Conservation (phyloP, 371 early-diverging fungal species). For the Rhizopus sp. region DNA sequence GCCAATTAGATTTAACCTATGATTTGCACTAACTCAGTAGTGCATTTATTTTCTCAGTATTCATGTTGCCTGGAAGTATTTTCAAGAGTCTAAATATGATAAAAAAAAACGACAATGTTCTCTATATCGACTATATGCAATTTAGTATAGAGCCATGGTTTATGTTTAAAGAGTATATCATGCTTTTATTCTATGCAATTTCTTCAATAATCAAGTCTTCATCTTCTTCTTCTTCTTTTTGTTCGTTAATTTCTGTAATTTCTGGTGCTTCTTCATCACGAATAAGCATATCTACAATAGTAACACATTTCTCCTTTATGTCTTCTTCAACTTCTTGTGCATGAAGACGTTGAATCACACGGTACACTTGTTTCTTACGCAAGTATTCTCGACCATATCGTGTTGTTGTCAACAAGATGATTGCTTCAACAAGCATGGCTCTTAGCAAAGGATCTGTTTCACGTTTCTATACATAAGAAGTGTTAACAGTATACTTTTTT, state of each 20-base stretch:
- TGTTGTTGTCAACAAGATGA: conserved; percentile 80
- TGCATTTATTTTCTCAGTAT: no score
- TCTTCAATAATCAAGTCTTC: conserved; percentile 61
- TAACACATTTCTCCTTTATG: conserved; percentile 70
- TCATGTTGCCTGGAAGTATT: no score
- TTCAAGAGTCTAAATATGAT: no score
- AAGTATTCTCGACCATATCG: conserved; percentile 77
- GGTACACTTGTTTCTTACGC: conserved; percentile 83
- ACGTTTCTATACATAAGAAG: conserved; percentile 51
- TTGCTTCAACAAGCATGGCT: conserved; percentile 70
- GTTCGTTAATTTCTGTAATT: conserved; percentile 24
- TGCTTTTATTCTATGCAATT: conserved; percentile 41
- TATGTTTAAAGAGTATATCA: not conserved
- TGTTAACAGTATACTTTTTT: not conserved
- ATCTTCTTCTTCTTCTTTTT: conserved; percentile 47
- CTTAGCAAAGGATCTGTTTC: conserved; percentile 82
- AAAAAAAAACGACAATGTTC: no score
- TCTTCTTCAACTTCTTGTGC: conserved; percentile 66
- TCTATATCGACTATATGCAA: no score
- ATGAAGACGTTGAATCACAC: conserved; percentile 84
- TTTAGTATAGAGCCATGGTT: no score
- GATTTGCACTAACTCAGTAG: no score
- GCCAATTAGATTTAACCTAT: not conserved
- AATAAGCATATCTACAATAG: conserved; percentile 85
- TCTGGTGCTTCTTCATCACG: conserved; percentile 73